phyloP scores from a whole-genome alignment of 2,329 filamentous ascomycete genomes.

The Penicillium sp. region DNA sequence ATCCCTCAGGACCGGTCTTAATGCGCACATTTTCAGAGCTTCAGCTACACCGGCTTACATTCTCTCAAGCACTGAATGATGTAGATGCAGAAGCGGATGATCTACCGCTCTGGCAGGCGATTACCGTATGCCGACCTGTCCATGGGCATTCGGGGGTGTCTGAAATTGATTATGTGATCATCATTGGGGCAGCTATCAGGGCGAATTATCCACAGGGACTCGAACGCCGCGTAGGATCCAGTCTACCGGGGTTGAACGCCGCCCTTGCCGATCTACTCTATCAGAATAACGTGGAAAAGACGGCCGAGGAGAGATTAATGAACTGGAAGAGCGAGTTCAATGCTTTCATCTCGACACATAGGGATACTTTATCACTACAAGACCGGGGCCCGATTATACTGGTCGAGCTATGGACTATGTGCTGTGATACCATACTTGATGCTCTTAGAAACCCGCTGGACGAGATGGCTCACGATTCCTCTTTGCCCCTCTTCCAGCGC shows the following conservation, averaged over 20 bases:
- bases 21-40: neutral
- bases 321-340: neutral
- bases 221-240: neutral
- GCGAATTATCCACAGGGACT: neutral
- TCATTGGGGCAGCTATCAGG: neutral
- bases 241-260: neutral
- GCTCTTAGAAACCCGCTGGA: neutral
- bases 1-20: neutral
- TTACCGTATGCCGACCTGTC: neutral
- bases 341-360: neutral
- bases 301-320: neutral
- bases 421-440: neutral
- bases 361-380: neutral
- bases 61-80: neutral
- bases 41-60: constrained; percentile 2
- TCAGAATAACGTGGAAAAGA: neutral
- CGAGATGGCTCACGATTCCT: constrained; percentile 1
- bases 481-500: neutral
- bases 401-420: neutral
- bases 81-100: neutral
- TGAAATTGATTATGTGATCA: neutral
- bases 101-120: neutral
- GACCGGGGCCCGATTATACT: neutral
- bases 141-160: neutral
- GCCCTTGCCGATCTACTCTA: neutral